Evolutionary conservation across 352 stramenopile genomes (phyloP), one percentile per base, ranked within the genome.

Genomic region (Globisporangium iwayamae): DNA sequence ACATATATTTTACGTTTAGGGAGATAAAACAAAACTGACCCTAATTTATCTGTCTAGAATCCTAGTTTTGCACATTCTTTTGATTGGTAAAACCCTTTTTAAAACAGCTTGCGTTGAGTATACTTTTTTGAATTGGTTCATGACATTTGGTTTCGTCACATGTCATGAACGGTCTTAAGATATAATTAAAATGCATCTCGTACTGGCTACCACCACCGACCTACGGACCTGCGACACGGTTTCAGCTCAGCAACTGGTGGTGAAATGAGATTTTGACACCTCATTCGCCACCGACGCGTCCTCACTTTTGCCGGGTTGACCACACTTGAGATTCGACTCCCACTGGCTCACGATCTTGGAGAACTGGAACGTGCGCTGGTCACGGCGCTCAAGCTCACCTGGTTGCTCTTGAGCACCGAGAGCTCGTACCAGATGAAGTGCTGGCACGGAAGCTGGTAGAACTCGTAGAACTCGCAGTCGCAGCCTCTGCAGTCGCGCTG

Each of bases 341-440:
- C 78, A 76, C 36, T 81, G 71, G 32, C 68, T 81, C 30, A 60
- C 63, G 51, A 91, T 68, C 63, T 86, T 88, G 20, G 79, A 78
- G 28, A 72, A 69, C 60, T 89, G 81, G 69, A 89, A 91, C 14
- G 81, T 87, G 30, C 81, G 79, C 46, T 89, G 66, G 62, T 76
- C 10, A 89, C 79, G 0, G 81, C 79, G 25, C 64, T 77, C 76
- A 91, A 72, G 34, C 76, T 88, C 43, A 91, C 52, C 50, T 89
- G 81, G 62, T 86, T 81, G 72, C 78, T 76, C 48, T 87, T 75
- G 46, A 91, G 60, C 41, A 81, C 69, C 32, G 75, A 76, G 43
- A 88, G 73, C 70, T 91, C 81, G 65, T 91, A 91, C 74, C 77
- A 87, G 66, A 91, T 88, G 34, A 91, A 69, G 65, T 91, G 81